Base-by-base conservation (phyloP, 495 filamentous ascomycete genomes). In the Trichocladium antarcticum region DNA sequence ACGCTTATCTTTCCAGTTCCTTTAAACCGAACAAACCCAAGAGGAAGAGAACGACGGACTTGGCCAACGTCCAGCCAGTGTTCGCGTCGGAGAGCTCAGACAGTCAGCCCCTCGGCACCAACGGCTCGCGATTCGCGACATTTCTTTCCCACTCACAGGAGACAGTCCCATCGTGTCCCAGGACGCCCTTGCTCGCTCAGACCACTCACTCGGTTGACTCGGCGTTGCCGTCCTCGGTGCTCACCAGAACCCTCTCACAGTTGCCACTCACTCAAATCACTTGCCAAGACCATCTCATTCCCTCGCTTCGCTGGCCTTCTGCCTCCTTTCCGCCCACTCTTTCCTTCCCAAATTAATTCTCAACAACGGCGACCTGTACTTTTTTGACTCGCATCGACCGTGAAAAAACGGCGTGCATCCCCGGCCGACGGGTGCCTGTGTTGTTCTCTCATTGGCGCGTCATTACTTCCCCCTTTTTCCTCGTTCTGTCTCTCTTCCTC, bases 371-470 rank as follows among this genome's bases (percentile, higher is more conserved):
- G 6, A 21, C 37, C 14, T 40, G 22, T 40, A 5, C 24, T 16
- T 10, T 24, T 47, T 22, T 40, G 12, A 19, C 17, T 32, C 24
- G 20, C 43, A 10, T n/a, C 20, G 7, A 28, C 34, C 37, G 9
- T 34, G 16, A 14, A 15, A 1, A 10, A 15, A 9, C 45, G 28
- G 10, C 21, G 9, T 6, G 2, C 45, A 32, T 32, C 9, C 6
- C n/a, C 24, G 8, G 24, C 37, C 22, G 24, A 27, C 9, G 41
- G 37, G 39, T 39, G 19, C 12, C 14, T 17, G 27, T 39, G 15
- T 38, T 50, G 40, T 45, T 34, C 10, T 45, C 41, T 44, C 24
- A 44, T 50, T 42, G 21, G 47, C 47, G 38, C 39, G 47, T 43
- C 31, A 32, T 14, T 14, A 11, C 31, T 32, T 32, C 11, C 12